These are phyloP conservation scores for Suhomyces sp. DNA, from an alignment of 805 yeast species.

Conservation along the genomic window DNA sequence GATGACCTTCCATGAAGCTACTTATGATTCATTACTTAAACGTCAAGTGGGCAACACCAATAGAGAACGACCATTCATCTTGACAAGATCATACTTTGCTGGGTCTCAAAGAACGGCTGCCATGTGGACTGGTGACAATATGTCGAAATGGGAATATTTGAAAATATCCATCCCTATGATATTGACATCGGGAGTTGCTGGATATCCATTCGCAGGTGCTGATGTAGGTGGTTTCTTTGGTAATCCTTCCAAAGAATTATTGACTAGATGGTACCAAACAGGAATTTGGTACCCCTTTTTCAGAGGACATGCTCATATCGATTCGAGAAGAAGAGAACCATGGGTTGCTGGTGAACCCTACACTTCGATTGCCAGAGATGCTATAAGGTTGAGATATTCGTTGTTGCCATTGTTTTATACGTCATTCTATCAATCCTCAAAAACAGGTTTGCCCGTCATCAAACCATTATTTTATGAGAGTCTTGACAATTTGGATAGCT, in stretches of 20 bases:
- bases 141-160: conserved; percentile 88
- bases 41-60: conserved; percentile 43
- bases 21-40: conserved; percentile 60
- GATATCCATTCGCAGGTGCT: conserved; percentile 92
- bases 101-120: conserved; percentile 93
- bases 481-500: conserved; percentile 48
- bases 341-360: conserved; percentile 80
- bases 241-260: conserved; percentile 76
- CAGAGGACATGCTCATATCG: conserved; percentile 96
- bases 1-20: conserved; percentile 73
- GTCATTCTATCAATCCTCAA: conserved; percentile 63
- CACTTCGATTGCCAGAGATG: conserved; percentile 62
- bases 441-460: conserved; percentile 67
- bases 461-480: conserved; percentile 62
- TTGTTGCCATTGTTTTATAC: conserved; percentile 82
- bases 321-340: conserved; percentile 89
- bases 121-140: conserved; percentile 98
- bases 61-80: conserved; percentile 75
- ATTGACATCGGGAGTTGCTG: conserved; percentile 74
- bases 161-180: conserved; percentile 83
- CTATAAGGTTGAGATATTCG: conserved; percentile 70
- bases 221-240: conserved; percentile 98
- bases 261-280: conserved; percentile 92
- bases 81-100: conserved; percentile 83
- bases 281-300: conserved; percentile 97